These are phyloP conservation scores for Fusarium virguliforme DNA, from an alignment of 2,329 filamentous ascomycete genomes.

Conservation along the genomic window DNA sequence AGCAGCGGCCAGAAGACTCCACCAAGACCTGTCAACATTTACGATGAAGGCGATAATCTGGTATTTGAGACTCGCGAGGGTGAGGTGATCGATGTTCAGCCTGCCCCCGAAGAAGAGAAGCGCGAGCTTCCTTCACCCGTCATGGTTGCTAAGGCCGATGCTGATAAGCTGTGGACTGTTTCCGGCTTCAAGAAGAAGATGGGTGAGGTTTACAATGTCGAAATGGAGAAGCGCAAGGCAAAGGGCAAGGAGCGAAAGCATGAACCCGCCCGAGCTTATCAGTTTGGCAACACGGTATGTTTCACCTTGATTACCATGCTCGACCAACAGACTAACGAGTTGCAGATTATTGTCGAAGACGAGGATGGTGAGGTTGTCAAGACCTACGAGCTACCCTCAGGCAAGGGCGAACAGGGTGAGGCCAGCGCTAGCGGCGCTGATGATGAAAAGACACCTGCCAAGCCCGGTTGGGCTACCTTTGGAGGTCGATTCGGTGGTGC, in stretches of 20 bases:
- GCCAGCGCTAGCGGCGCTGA: slow-evolving; percentile 59
- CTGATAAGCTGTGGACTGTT: slow-evolving; percentile 55
- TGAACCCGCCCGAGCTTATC: slow-evolving; percentile 86
- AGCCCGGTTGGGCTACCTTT: slow-evolving; percentile 69
- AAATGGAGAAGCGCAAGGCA: slow-evolving; percentile 74
- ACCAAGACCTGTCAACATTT: slow-evolving; percentile 73
- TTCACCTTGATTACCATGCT: not conserved
- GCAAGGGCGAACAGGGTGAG: slow-evolving; percentile 59
- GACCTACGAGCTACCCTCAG: slow-evolving; percentile 80
- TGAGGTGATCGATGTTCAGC: slow-evolving; percentile 82
- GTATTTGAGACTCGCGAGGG: slow-evolving; percentile 90
- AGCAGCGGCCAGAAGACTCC: slow-evolving; percentile 46
- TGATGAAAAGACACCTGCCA: slow-evolving; percentile 58
- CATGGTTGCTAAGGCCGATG: slow-evolving; percentile 41
- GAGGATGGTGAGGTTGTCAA: slow-evolving; percentile 90
- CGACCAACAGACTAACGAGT: slow-evolving; percentile 49
- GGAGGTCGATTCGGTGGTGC: slow-evolving; percentile 41
- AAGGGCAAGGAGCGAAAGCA: slow-evolving; percentile 75
- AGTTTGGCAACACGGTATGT: slow-evolving; percentile 84
- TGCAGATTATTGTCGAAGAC: slow-evolving; percentile 87
- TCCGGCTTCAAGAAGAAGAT: slow-evolving; percentile 66
- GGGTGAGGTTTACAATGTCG: slow-evolving; percentile 70
- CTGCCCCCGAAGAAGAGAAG: slow-evolving; percentile 30
- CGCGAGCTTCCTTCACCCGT: slow-evolving; percentile 41
- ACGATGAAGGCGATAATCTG: slow-evolving; percentile 84